phyloP scores from a whole-genome alignment of 768 basidiomycete genomes.

The Amanita inopinata region DNA sequence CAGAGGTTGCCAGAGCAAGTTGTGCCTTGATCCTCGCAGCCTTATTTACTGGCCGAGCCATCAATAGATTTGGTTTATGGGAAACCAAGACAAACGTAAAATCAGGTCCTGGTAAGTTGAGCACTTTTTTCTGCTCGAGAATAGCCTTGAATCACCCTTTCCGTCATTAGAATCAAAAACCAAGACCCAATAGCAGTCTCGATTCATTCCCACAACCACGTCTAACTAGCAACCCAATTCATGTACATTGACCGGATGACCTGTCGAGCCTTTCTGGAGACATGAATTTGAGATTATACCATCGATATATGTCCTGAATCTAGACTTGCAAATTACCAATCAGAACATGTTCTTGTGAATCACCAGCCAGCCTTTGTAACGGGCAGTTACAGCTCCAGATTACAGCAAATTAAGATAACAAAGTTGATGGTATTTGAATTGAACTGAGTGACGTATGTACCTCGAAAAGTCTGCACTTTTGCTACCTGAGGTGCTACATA shows the following conservation, averaged over 20 bases:
- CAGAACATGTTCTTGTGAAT: no score
- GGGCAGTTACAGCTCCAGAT: no score
- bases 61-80: conserved; percentile 47
- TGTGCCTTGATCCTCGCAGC: conserved; percentile 57
- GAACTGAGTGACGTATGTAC: no score
- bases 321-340: no score
- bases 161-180: background rate
- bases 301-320: no score
- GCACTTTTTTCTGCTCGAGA: background rate
- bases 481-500: no score
- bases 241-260: background rate
- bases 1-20: conserved; percentile 57
- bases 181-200: background rate
- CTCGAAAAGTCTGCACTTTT: no score
- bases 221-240: background rate
- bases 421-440: no score
- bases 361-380: no score
- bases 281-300: background rate
- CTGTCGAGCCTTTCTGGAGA: background rate
- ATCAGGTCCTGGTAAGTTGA: background rate
- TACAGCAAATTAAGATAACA: no score
- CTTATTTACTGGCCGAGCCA: conserved; percentile 54
- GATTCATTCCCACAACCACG: background rate
- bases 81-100: background rate
- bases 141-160: background rate